Conservation (phyloP, 306 rosid genomes). For the Psophocarpus tetragonolobus region DNA sequence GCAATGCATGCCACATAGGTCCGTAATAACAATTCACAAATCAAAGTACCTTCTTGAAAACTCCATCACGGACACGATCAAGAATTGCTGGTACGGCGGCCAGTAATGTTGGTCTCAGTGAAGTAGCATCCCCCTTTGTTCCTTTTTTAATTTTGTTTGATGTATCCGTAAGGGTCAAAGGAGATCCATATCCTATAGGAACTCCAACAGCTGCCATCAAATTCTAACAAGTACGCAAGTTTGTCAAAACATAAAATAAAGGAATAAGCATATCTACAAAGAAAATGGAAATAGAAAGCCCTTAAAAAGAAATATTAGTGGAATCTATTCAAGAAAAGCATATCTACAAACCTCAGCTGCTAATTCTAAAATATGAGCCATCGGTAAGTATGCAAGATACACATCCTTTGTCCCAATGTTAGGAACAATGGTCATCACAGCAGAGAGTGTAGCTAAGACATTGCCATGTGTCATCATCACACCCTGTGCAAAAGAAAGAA, state of each 20-base stretch:
- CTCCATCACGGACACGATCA: constrained; percentile 94
- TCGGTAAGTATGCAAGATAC: constrained; percentile 81
- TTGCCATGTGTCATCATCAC: constrained; percentile 95
- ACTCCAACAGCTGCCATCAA: constrained; percentile 78
- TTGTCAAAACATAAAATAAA: constrained; percentile 23
- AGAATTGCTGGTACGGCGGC: constrained; percentile 92
- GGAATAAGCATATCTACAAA: neutral
- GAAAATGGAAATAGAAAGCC: neutral
- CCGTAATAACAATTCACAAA: constrained; percentile 25
- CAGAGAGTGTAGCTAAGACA: constrained; percentile 83
- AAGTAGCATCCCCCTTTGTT: constrained; percentile 82
- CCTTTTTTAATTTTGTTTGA: constrained; percentile 85
- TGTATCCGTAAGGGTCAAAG: constrained; percentile 83
- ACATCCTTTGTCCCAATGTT: constrained; percentile 67
- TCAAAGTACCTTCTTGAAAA: constrained; percentile 71
- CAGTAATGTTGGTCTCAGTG: constrained; percentile 73
- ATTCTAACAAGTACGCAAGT: constrained; percentile 47
- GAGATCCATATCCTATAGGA: constrained; percentile 90
- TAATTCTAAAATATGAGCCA: constrained; percentile 93
- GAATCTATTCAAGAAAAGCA: constrained; percentile 20
- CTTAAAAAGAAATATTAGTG: constrained; percentile 18
- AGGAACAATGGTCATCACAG: constrained; percentile 90
- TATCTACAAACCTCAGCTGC: constrained; percentile 75
- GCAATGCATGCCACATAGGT: constrained; percentile 5
- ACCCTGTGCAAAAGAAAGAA: constrained; percentile 58